These are phyloP conservation scores for Antitrichia curtipendula DNA, from an alignment of 225 moss, liverwort and hornwort genomes.

Conservation along the genomic window DNA sequence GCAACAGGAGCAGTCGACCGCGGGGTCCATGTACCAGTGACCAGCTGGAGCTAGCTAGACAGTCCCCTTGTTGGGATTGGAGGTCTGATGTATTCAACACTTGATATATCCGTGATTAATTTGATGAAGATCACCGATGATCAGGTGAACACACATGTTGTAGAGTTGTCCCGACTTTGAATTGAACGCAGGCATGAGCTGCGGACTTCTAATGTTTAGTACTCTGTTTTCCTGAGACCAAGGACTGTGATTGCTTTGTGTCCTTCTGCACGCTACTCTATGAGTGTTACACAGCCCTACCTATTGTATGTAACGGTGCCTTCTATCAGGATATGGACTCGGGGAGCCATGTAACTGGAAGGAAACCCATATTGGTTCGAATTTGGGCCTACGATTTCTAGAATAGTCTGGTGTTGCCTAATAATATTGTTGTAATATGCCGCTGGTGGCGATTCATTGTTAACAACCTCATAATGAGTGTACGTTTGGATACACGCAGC, in stretches of 20 bases:
- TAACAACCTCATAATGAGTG: background rate
- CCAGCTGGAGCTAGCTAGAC: background rate
- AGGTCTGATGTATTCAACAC: slow-evolving; percentile 11
- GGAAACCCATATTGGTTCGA: background rate
- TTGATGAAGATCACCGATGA: background rate
- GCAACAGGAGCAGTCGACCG: background rate
- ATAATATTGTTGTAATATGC: background rate
- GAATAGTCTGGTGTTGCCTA: background rate
- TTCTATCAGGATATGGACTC: background rate
- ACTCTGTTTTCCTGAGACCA: background rate
- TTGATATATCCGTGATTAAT: background rate
- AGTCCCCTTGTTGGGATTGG: slow-evolving; percentile 3
- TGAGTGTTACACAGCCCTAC: background rate
- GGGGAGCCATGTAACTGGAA: background rate
- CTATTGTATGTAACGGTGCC: background rate
- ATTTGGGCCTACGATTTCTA: background rate
- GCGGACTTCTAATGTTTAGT: background rate
- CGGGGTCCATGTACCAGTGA: background rate
- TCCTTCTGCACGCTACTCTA: background rate
- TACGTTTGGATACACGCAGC: background rate
- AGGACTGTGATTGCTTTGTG: background rate
- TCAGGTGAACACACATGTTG: background rate
- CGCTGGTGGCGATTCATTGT: background rate
- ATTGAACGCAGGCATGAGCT: slow-evolving; percentile 11
- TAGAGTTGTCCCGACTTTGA: slow-evolving; percentile 10